Conservation (phyloP, 441 rosid genomes). For the Adansonia madagascariensis region DNA sequence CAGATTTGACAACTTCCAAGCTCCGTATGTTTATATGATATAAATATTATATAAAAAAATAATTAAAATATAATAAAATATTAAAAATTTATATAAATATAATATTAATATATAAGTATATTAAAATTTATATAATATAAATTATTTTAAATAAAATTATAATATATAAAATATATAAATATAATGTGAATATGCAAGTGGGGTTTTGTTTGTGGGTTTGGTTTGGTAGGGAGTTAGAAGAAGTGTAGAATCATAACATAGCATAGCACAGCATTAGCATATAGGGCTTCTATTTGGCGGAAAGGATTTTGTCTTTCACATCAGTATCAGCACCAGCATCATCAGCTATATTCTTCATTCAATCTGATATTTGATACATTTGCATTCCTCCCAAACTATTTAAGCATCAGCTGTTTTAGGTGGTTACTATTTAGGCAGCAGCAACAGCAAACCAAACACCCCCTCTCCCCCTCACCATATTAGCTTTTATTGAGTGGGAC, state of each 20-base stretch:
- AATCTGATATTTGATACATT: neutral
- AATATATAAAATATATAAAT: too few relatives aligned
- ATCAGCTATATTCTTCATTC: neutral
- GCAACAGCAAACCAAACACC: neutral
- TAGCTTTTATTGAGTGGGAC: neutral
- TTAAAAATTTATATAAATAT: too few relatives aligned
- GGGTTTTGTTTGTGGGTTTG: too few relatives aligned
- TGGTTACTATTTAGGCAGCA: neutral
- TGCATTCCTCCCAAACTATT: slow-evolving; percentile 17
- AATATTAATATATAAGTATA: too few relatives aligned
- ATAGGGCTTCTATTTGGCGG: neutral
- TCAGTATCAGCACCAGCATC: slow-evolving; percentile 8
- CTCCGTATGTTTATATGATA: too few relatives aligned
- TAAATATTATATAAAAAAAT: too few relatives aligned
- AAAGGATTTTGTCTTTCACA: slow-evolving; percentile 11
- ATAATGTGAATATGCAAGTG: too few relatives aligned
- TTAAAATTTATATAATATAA: too few relatives aligned
- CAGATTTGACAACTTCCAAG: too few relatives aligned
- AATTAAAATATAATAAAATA: too few relatives aligned
- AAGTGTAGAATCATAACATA: neutral
- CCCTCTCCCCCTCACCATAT: neutral
- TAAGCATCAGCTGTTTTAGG: slow-evolving; percentile 19
- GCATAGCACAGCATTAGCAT: too few relatives aligned
- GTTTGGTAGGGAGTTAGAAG: neutral
- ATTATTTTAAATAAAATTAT: too few relatives aligned